Evolutionary conservation across 805 yeast species (phyloP), one percentile per base, ranked within the genome.

Genomic region (Saccharomyces jurei): DNA sequence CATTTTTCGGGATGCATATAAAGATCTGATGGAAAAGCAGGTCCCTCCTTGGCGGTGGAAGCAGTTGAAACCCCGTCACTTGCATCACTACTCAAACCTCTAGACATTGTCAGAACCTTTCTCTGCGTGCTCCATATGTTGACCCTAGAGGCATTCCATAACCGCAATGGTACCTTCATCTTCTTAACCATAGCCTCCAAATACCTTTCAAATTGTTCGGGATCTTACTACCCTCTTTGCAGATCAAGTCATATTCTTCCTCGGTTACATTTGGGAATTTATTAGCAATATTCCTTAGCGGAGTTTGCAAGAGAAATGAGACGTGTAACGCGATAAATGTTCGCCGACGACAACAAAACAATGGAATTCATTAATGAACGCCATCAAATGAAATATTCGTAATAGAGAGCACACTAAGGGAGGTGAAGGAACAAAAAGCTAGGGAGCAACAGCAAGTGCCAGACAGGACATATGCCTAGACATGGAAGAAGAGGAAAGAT

Each of bases 1-100:
- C 95, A 87, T 52, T 79, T 77, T 54, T 80, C 81, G 2, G 95
- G 95, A 53, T 79, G 78, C 56, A 82, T 72, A 60, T 79, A 80
- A 28, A 83, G 68, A 14, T 56, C 58, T 9, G 60, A 31, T 21
- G 66, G 46, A 22, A 56, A 31, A 25, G 51, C 47, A 14, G 26
- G 27, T 21, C 27, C 36, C 25, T 41, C 44, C 1, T 22, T 14
- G 8, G 25, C 4, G 9, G 44, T 1, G 22, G 22, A 3, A n/a
- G 21, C 22, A 36, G 22, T 21, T 17, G 22, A 6, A 36, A 1
- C 44, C 17, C 11, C 44, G 17, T 13, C 13, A 17, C 25, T 17
- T 8, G 44, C 44, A n/a, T 21, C 13, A 9, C 5, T 36, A 2
- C 17, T 17, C 11, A 36, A 9, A 4, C 25, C 1, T 36, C 25